These are phyloP conservation scores for Calocybe indica DNA, from an alignment of 768 basidiomycete species.

Conservation along the genomic window DNA sequence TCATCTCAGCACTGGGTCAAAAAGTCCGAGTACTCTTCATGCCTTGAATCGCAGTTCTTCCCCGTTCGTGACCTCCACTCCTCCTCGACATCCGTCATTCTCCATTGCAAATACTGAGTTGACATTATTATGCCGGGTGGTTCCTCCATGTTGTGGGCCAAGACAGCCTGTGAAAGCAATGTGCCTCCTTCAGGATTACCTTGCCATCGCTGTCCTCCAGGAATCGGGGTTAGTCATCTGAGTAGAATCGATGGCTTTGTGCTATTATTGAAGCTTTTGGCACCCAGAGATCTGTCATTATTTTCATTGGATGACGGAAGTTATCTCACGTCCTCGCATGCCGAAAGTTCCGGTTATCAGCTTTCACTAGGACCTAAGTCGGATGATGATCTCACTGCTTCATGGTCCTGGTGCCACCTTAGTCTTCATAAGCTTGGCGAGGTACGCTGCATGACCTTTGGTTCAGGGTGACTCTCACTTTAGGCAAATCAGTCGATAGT, in stretches of 20 bases:
- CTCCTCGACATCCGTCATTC: constrained; percentile 22
- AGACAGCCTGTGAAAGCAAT: constrained; percentile 41
- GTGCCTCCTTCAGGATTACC: constrained; percentile 33
- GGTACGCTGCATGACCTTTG: constrained; percentile 20
- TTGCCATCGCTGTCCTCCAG: constrained; percentile 49
- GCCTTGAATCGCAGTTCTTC: constrained; percentile 14
- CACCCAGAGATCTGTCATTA: constrained; percentile 46
- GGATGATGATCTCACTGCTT: constrained; percentile 23
- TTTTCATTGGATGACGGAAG: constrained; percentile 48
- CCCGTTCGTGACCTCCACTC: constrained; percentile 32
- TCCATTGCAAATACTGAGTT: constrained; percentile 20
- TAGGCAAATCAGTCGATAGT: constrained; percentile 26
- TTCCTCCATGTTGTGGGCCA: constrained; percentile 39
- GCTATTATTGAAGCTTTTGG: constrained; percentile 4
- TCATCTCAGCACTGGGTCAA: too few relatives aligned
- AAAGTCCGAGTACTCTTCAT: too few relatives aligned
- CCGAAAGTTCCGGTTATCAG: constrained; percentile 19
- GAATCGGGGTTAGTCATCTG: constrained; percentile 51
- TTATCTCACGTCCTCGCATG: constrained; percentile 22
- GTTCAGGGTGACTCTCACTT: constrained; percentile 4
- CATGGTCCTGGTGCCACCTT: constrained; percentile 40
- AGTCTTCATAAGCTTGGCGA: constrained; percentile 30
- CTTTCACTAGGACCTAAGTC: constrained; percentile 27
- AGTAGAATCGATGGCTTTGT: not conserved
- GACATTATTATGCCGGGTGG: constrained; percentile 33